Evolutionary conservation across 768 basidiomycete species (phyloP).

Genomic region (Termitomyces sp.): DNA sequence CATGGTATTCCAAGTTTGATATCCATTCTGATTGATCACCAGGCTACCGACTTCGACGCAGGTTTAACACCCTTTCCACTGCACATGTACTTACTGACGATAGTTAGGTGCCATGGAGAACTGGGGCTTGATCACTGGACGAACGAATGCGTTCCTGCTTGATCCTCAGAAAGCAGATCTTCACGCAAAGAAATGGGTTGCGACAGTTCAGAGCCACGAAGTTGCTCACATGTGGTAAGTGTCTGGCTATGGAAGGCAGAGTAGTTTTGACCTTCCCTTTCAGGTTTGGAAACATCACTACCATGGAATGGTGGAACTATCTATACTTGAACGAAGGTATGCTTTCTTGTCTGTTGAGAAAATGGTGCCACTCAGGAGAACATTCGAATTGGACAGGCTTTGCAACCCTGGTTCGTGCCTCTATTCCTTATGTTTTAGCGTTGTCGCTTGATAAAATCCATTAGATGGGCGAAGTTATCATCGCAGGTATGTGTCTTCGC

Average conservation of each 20-base stretch:
- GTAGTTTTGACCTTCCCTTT: background rate
- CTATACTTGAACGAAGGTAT: slow-evolving; percentile 78
- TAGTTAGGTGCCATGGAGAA: slow-evolving; percentile 83
- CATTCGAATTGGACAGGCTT: slow-evolving; percentile 54
- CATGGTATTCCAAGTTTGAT: slow-evolving; percentile 3
- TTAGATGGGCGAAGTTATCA: slow-evolving; percentile 86
- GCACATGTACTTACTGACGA: slow-evolving; percentile 11
- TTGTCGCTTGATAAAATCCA: background rate
- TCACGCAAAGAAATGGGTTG: slow-evolving; percentile 75
- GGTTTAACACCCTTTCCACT: slow-evolving; percentile 34
- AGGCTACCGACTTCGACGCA: slow-evolving; percentile 87
- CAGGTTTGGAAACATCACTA: slow-evolving; percentile 91
- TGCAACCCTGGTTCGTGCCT: slow-evolving; percentile 65
- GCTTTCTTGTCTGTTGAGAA: slow-evolving; percentile 7
- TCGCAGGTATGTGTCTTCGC: slow-evolving; percentile 50
- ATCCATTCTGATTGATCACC: background rate
- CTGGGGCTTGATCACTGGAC: slow-evolving; percentile 90
- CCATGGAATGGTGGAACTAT: slow-evolving; percentile 93
- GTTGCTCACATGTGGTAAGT: slow-evolving; percentile 78
- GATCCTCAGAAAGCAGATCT: slow-evolving; percentile 77
- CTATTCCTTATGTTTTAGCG: background rate
- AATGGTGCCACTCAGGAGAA: slow-evolving; percentile 4
- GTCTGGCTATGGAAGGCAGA: background rate
- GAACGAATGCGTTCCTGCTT: slow-evolving; percentile 77
- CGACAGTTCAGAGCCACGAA: slow-evolving; percentile 80